These are phyloP conservation scores for Plicaturopsis crispa DNA, from an alignment of 768 basidiomycete species.

Conservation along the genomic window DNA sequence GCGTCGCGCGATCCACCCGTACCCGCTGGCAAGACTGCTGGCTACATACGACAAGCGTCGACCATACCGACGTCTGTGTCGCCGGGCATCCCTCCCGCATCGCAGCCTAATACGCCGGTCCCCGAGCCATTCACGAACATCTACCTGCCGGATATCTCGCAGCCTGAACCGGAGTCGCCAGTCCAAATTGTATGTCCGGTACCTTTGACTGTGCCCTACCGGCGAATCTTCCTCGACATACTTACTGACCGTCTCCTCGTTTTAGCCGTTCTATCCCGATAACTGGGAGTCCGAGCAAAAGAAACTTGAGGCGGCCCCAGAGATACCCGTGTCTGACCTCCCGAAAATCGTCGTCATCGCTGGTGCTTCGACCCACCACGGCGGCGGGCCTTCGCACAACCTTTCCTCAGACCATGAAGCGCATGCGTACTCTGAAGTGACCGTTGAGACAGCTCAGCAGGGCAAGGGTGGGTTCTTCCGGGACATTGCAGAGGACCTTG, in stretches of 20 bases:
- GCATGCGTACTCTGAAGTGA: too few relatives aligned
- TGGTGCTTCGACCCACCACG: slow-evolving; percentile 36
- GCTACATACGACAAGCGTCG: slow-evolving; percentile 19
- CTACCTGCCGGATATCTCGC: slow-evolving; percentile 48
- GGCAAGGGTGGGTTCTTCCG: slow-evolving; percentile 18
- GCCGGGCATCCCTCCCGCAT: slow-evolving; percentile 34
- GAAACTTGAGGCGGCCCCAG: slow-evolving; percentile 19
- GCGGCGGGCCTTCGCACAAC: slow-evolving; percentile 39
- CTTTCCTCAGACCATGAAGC: too few relatives aligned
- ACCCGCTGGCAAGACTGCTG: slow-evolving; percentile 14
- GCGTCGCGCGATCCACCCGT: slow-evolving; percentile 8
- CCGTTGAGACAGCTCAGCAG: slow-evolving; percentile 3
- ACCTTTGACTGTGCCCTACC: neutral
- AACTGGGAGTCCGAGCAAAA: slow-evolving; percentile 44
- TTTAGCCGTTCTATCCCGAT: slow-evolving; percentile 53
- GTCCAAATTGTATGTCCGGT: slow-evolving; percentile 53
- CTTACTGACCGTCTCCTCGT: too few relatives aligned
- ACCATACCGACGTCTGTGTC: slow-evolving; percentile 13
- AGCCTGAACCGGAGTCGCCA: slow-evolving; percentile 30
- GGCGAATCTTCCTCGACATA: slow-evolving; percentile 5
- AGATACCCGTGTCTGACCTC: slow-evolving; percentile 14
- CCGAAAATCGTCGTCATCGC: slow-evolving; percentile 48
- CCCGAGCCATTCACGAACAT: slow-evolving; percentile 35
- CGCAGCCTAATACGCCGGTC: slow-evolving; percentile 17
- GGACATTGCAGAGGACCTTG: slow-evolving; percentile 27